Conservation (phyloP, 345 rosid genomes). For the Lepidium didymum region DNA sequence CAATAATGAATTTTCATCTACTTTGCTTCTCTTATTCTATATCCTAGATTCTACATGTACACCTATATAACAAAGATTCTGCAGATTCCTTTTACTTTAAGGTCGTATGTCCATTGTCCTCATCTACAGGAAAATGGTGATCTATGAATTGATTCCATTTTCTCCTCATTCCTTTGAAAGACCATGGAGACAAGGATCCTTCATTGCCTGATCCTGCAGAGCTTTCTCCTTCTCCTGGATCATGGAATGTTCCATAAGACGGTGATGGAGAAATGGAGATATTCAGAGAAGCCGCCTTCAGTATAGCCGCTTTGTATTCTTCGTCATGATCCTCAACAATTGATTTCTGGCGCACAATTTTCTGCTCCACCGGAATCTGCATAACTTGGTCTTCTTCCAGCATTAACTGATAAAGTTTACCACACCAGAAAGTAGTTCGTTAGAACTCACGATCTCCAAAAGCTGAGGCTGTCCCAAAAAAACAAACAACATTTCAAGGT, state of each 20-base stretch:
- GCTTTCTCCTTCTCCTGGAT: slow-evolving; percentile 47
- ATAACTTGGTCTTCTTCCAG: slow-evolving; percentile 59
- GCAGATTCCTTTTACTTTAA: slow-evolving; percentile 28
- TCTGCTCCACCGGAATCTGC: slow-evolving; percentile 72
- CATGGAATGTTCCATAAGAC: slow-evolving; percentile 74
- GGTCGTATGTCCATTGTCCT: slow-evolving; percentile 43
- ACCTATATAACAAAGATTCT: slow-evolving; percentile 7
- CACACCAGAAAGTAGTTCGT: neutral
- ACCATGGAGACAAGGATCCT: slow-evolving; percentile 17
- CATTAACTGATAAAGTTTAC: slow-evolving; percentile 47
- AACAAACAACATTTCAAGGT: neutral
- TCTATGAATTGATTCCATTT: slow-evolving; percentile 54
- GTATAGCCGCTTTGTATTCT: slow-evolving; percentile 80
- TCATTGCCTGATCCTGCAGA: slow-evolving; percentile 38
- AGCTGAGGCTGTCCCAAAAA: neutral
- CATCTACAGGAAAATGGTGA: slow-evolving; percentile 42
- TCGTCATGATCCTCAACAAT: slow-evolving; percentile 66
- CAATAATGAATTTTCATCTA: slow-evolving; percentile 15
- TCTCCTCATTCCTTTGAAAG: slow-evolving; percentile 36
- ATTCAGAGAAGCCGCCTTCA: slow-evolving; percentile 60
- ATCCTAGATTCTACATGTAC: slow-evolving; percentile 21
- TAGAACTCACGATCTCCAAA: neutral
- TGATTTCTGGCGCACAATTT: slow-evolving; percentile 65
- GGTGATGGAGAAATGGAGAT: slow-evolving; percentile 58
- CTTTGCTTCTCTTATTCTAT: slow-evolving; percentile 2